A percentile compares a stretch with the other conserved stretches of the same genome.
These are phyloP conservation scores for Triticum urartu DNA, from an alignment of 176 grass and related monocot species.

Conservation along the genomic window DNA sequence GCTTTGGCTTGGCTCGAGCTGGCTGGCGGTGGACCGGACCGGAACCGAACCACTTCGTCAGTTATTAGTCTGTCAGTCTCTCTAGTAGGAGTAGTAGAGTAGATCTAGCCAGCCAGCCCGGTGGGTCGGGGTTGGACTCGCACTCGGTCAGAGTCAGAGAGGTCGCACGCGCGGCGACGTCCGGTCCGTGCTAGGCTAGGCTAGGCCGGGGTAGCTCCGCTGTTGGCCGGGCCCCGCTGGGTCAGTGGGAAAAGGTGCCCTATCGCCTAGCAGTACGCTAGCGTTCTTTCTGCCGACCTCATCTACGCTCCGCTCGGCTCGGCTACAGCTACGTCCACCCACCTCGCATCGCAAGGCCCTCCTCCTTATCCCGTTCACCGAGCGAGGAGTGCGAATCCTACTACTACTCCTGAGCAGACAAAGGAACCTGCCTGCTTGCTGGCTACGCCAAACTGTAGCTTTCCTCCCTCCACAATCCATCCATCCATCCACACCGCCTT, in stretches of 20 bases:
- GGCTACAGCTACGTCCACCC: not conserved
- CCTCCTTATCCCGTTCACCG: not conserved
- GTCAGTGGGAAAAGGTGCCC: not conserved
- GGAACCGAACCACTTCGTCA: not conserved
- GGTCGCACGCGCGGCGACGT: too few relatives aligned
- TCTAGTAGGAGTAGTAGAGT: too few relatives aligned
- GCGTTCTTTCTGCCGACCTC: conserved; percentile 15
- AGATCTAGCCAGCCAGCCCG: not conserved
- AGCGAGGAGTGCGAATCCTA: not conserved
- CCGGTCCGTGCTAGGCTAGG: too few relatives aligned
- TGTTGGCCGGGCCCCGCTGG: not conserved
- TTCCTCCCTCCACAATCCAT: not conserved
- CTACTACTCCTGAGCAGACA: too few relatives aligned
- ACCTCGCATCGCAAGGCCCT: not conserved
- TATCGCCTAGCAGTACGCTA: too few relatives aligned
- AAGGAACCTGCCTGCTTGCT: not conserved
- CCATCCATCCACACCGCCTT: not conserved
- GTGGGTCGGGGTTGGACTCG: too few relatives aligned
- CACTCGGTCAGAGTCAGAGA: too few relatives aligned
- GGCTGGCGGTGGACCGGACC: not conserved
- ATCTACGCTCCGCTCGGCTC: not conserved
- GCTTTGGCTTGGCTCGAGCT: not conserved
- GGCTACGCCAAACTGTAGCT: not conserved
- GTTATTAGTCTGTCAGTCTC: not conserved
- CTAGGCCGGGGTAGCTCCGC: too few relatives aligned